phyloP scores from a whole-genome alignment of 805 yeast species.

The Yamadazyma sp. region DNA sequence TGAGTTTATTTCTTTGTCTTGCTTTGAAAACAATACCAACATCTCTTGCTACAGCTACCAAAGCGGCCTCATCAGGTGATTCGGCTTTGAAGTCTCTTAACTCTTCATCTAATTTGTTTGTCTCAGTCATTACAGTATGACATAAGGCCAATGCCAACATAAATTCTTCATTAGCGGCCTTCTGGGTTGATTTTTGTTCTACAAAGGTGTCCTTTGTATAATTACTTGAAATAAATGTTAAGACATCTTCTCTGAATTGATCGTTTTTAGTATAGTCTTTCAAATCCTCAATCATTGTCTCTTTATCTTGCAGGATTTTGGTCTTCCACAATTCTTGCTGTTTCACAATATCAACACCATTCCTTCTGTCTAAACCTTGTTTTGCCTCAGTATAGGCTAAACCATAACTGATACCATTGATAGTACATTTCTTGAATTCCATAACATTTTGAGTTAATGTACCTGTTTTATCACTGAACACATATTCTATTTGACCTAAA shows the following conservation, averaged over 20 bases:
- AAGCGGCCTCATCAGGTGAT: constrained; percentile 80
- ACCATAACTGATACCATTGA: constrained; percentile 67
- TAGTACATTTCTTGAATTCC: constrained; percentile 77
- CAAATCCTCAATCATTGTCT: constrained; percentile 47
- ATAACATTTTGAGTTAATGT: constrained; percentile 79
- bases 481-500: constrained; percentile 78
- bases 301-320: constrained; percentile 41
- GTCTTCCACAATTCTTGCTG: constrained; percentile 42
- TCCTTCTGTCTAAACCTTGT: constrained; percentile 65
- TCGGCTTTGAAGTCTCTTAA: constrained; percentile 64
- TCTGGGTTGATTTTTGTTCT: constrained; percentile 38
- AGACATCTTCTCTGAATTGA: constrained; percentile 46
- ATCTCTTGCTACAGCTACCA: constrained; percentile 74
- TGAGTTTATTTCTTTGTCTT: constrained; percentile 47
- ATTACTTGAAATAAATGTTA: constrained; percentile 63
- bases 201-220: constrained; percentile 51
- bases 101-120: constrained; percentile 34
- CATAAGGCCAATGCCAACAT: constrained; percentile 68
- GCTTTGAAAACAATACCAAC: constrained; percentile 63
- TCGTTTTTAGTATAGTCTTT: constrained; percentile 33
- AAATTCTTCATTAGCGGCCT: constrained; percentile 50
- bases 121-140: constrained; percentile 71
- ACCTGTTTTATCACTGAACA: constrained; percentile 82
- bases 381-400: constrained; percentile 76
- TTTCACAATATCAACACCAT: constrained; percentile 57